These are phyloP conservation scores for Pleurotus salmoneostramineus DNA, from an alignment of 768 basidiomycete species.

Conservation along the genomic window DNA sequence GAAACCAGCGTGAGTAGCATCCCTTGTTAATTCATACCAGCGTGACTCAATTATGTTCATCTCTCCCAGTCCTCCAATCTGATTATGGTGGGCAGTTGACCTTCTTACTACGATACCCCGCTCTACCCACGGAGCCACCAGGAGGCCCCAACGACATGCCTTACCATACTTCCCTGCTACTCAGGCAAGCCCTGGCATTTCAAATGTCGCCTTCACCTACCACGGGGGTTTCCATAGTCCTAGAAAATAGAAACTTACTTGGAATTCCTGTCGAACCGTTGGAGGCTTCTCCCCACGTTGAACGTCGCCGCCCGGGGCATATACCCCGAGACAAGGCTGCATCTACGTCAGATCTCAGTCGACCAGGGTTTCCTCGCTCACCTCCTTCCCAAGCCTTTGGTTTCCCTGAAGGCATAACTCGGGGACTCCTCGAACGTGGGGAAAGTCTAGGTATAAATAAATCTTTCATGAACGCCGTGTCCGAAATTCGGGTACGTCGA, in stretches of 20 bases:
- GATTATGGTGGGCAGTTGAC: conserved; percentile 89
- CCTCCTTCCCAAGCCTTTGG: conserved; percentile 41
- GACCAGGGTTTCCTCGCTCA: conserved; percentile 32
- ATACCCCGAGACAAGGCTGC: conserved; percentile 24
- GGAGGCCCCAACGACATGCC: conserved; percentile 29
- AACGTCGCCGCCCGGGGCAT: conserved; percentile 30
- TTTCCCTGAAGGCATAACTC: conserved; percentile 68
- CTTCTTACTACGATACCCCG: conserved; percentile 81
- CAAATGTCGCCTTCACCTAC: conserved; percentile 71
- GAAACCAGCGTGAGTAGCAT: conserved; percentile 71
- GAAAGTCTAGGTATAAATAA: conserved; percentile 84
- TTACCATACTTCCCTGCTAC: conserved; percentile 64
- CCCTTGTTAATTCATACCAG: background rate
- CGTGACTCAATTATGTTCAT: conserved; percentile 11
- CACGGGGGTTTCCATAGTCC: conserved; percentile 71
- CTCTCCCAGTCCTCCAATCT: conserved; percentile 66
- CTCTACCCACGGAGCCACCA: conserved; percentile 31
- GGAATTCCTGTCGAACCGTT: conserved; percentile 69
- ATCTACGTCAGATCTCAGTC: conserved; percentile 16
- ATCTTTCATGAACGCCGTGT: conserved; percentile 75
- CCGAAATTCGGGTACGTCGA: conserved; percentile 63
- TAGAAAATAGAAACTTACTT: conserved; percentile 80
- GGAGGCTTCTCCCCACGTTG: conserved; percentile 32
- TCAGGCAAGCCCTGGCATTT: conserved; percentile 81
- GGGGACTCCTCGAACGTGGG: conserved; percentile 69